Base-by-base conservation (phyloP, 75 land plant genomes). In the Isoetes taiwanensis region DNA sequence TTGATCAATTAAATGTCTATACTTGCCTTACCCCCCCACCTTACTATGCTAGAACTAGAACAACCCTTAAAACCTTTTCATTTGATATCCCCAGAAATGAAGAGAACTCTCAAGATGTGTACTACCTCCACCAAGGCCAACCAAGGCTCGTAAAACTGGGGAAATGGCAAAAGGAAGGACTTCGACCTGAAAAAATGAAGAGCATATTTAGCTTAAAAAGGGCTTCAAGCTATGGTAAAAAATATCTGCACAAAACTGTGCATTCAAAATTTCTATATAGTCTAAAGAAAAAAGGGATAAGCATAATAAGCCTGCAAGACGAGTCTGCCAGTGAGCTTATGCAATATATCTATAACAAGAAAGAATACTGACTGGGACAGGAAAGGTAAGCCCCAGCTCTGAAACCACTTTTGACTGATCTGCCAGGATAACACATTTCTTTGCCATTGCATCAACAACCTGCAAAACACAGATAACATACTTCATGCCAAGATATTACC, bases 391-490 rank as follows among this genome's bases (percentile, higher is more conserved):
- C 3, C 80, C 80, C 52, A 78, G 78, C 65, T 65, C 37, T 10
- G 59, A 70, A 17, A 78, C 80, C 59, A 78, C 62, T 66, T 78
- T 78, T 35, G 78, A 55, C 35, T 78, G 78, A 40, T 78, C 80
- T 32, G 65, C 64, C 41, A 78, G 38, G 8, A 78, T 66, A 3
- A 78, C 69, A 11, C 70, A 74, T 54, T 78, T 42, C 42, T 70
- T 74, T 4, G 80, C 80, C 29, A 65, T 70, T 8, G 78, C 48
- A 52, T 74, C 74, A 27, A 78, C 74, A 32, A 78, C 66, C 77
- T 75, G 77, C 25, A 39, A 21, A 35, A 26, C 2, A 0, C 6
- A 55, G 21, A 25, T 11, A 55, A 17, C 9, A 3, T 56, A 56
- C 3, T 0, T 5, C 48, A 17, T 17, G 16, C 54, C 54, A 56